Conservation (phyloP, 1,139 yeast species). For the Candida neerlandica region DNA sequence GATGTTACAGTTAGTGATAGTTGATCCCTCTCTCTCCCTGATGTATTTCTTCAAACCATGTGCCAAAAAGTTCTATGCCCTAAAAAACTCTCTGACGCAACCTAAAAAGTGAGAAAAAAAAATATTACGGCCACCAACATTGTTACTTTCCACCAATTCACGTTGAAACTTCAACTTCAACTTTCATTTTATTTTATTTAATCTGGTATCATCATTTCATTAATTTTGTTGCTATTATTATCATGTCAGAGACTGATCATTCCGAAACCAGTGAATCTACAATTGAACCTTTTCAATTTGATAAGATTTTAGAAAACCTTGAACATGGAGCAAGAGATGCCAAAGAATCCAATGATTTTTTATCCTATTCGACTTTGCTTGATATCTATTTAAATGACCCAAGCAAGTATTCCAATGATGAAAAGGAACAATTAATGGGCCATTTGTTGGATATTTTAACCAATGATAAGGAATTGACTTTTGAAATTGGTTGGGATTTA, state of each 20-base stretch:
- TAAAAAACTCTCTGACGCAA: neutral
- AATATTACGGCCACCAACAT: neutral
- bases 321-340: conserved; percentile 42
- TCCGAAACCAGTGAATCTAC: conserved; percentile 27
- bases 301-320: conserved; percentile 30
- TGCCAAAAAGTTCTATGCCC: no score
- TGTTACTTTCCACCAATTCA: neutral
- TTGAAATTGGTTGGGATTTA: conserved; percentile 86
- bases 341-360: conserved; percentile 53
- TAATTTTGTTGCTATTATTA: no score
- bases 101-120: neutral
- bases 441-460: conserved; percentile 37
- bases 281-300: conserved; percentile 24
- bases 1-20: neutral
- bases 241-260: conserved; percentile 26
- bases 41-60: neutral
- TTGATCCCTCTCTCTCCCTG: neutral
- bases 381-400: conserved; percentile 62
- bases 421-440: conserved; percentile 47
- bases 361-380: conserved; percentile 71
- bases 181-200: no score
- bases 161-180: no score
- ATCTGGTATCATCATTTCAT: no score
- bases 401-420: conserved; percentile 45
- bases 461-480: conserved; percentile 49